Evolutionary conservation across 768 basidiomycete species (phyloP).

Genomic region (Tricholoma matsutake): DNA sequence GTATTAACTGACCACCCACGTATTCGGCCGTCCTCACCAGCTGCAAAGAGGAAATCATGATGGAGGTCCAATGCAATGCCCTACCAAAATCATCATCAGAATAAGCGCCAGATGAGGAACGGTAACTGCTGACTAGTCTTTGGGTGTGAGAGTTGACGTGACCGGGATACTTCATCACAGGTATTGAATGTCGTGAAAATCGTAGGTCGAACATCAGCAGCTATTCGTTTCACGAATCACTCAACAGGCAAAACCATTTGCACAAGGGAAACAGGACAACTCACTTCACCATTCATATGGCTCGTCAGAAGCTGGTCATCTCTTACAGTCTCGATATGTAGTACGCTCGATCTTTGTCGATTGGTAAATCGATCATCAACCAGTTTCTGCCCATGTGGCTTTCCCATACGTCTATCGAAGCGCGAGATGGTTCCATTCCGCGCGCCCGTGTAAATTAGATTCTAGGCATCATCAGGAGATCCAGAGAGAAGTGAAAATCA

Average conservation of each 20-base stretch:
- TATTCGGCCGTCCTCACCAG: constrained; percentile 62
- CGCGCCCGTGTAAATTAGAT: constrained; percentile 51
- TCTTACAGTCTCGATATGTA: constrained; percentile 47
- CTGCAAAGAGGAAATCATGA: constrained; percentile 62
- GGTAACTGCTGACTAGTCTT: constrained; percentile 43
- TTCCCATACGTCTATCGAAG: constrained; percentile 53
- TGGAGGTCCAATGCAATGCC: constrained; percentile 57
- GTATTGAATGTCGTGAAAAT: constrained; percentile 40
- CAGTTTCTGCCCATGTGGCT: constrained; percentile 35
- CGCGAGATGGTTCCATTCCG: constrained; percentile 57
- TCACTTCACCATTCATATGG: constrained; percentile 59
- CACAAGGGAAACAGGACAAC: constrained; percentile 16
- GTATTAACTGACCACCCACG: constrained; percentile 67
- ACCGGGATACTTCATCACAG: constrained; percentile 47
- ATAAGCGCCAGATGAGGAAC: constrained; percentile 3
- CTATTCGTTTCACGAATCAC: constrained; percentile 30
- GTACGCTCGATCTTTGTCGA: constrained; percentile 42
- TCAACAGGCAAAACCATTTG: background rate
- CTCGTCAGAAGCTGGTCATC: constrained; percentile 54
- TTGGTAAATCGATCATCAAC: constrained; percentile 34
- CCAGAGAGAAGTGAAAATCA: background rate
- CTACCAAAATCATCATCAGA: constrained; percentile 29
- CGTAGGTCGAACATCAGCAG: constrained; percentile 63
- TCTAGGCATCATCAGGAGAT: constrained; percentile 28
- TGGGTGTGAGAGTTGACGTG: constrained; percentile 55